Evolutionary conservation across 768 basidiomycete species (phyloP), one percentile per base, ranked within the genome.

Genomic region (Leccinum incarnatum): DNA sequence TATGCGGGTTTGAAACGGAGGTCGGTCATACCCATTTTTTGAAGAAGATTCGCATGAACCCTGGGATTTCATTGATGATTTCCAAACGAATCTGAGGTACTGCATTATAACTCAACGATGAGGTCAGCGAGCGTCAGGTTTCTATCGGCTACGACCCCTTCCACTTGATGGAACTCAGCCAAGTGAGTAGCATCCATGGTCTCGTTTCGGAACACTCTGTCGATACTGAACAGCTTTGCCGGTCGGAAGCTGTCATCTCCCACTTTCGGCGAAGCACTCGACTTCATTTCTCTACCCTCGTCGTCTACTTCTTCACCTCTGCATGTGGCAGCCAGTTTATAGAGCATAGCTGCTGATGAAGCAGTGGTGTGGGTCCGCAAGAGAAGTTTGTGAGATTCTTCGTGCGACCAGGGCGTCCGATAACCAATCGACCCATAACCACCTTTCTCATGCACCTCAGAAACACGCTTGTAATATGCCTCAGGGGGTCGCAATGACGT

Each of bases 101-200:
- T 5, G 1, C 10, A 54, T 27, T 19, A 4, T 2, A 34, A 72
- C 81, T 49, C 62, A 93, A 95, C 95, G 62, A 99, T 98, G 59
- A 99, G 79, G 72, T 98, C 95, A 17, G 94, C 96, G 27, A 99
- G 78, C 1, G 96, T 98, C 59, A 99, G 76, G 52, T 87, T 86
- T 63, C 87, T 85, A 74, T 99, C 97, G 10, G 97, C 97, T 27
- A 99, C 94, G 49, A 99, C 97, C 53, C 97, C 97, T 74, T 99
- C 97, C n/a, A 99, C 97, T 75, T 99, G 97, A 72, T 98, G 96
- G 81, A 99, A 99, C 75, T 99, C 97, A 4, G 97, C 97, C 62
- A 99, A 70, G 79, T 99, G 97, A 17, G 97, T 99, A 49, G 95
- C 95, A 74, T 99, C 97, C 83, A 93, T 92, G 0, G 97, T 93